Evolutionary conservation across 2,329 filamentous ascomycete species (phyloP), one percentile per base, ranked within the genome.

Genomic region (Endocalyx cinctus): DNA sequence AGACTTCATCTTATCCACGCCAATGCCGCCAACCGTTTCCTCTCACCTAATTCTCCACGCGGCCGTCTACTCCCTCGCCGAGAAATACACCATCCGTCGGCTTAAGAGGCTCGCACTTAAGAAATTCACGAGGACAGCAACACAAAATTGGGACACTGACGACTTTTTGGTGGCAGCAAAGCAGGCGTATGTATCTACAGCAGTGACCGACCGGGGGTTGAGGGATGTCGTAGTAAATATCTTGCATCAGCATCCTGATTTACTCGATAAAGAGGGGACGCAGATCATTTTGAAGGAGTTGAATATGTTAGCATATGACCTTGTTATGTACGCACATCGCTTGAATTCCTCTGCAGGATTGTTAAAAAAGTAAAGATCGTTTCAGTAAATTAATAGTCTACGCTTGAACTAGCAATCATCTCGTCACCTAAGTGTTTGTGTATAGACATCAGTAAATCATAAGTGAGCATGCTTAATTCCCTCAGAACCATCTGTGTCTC

Each of bases 401-500:
- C n/a, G n/a, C n/a, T n/a, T n/a, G n/a, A n/a, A n/a, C n/a, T n/a
- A n/a, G n/a, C n/a, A n/a, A n/a, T n/a, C n/a, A n/a, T n/a, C n/a
- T n/a, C n/a, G n/a, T n/a, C n/a, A n/a, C n/a, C 26, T 15, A 10
- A 12, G 17, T 12, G 13, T 5, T n/a, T 5, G 23, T 27, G n/a
- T 26, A 13, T 14, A 17, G 14, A 18, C 26, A 34, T 34, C 16
- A 34, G 32, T 6, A 34, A 18, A 22, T 34, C 32, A 16, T 29
- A 34, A 17, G 26, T 23, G 8, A 35, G 19, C 6, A 16, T 4
- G 17, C 12, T n/a, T 13, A 29, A 17, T 17, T 23, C 18, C 33
- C 25, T 29, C 11, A 35, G 17, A 16, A 29, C 14, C 3, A 7
- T 13, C 13, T 19, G 26, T 10, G 27, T 29, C 5, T 29, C 17